Evolutionary conservation across 805 yeast species (phyloP), one percentile per base, ranked within the genome.

Genomic region (Yamadazyma laniorum): DNA sequence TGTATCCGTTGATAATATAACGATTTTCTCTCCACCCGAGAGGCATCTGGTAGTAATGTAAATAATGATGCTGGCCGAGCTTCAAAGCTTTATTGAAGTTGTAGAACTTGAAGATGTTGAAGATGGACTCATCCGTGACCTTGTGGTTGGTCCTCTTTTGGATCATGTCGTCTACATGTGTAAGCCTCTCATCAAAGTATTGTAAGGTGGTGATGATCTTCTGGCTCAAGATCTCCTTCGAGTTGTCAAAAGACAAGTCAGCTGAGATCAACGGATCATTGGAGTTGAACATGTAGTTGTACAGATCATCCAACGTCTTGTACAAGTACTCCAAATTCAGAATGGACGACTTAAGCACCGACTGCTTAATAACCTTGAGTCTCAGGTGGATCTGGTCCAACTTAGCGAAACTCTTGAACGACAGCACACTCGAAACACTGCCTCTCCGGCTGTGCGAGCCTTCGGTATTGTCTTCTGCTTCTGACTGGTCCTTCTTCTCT

Each of bases 21-120:
- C 88, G 80, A 63, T 93, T 91, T 61, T 90, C 97, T 53, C 95
- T 76, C 95, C 96, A 91, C 33, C 85, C 87, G 49, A 82, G 77
- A 2, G 99, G 99, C 29, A 91, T 67, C 58, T 91, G 95, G 55
- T 85, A 87, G 58, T 82, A 86, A 48, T 87, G 88, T 29, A 91
- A 62, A 39, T 80, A 73, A 31, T 82, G 49, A 33, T 36, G 32
- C 42, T 63, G 56, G 3, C 65, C 65, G 3, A 47, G 40, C 18
- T 54, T 56, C 27, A 65, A 44, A 2, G 70, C 70, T 34, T 52
- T 58, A 47, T 68, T 66, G 48, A 68, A 68, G 52, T 68, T 68
- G 37, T 51, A 61, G 43, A 54, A 67, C 29, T 62, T 54, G 45
- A 65, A 60, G 18, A 60, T 61, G 35, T 59, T 55, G 47, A 63